Conservation (phyloP, 805 yeast species). For the Barnettozyma pratensis region DNA sequence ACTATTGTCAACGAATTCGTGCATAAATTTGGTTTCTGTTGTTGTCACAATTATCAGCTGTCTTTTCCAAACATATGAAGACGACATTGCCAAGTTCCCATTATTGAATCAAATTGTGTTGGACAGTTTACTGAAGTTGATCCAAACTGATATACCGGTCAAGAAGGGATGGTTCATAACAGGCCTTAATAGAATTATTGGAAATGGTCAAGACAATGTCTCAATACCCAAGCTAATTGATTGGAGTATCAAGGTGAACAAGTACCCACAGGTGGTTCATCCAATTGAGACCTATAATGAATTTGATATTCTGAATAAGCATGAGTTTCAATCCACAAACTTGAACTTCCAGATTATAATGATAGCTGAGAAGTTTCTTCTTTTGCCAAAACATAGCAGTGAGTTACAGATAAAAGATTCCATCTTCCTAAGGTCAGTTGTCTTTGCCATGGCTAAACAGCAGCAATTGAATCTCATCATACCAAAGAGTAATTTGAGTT, state of each 20-base stretch:
- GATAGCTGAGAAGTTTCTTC: slow-evolving; percentile 40
- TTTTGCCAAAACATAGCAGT: slow-evolving; percentile 13
- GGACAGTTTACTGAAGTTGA: slow-evolving; percentile 30
- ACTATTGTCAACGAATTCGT: slow-evolving; percentile 46
- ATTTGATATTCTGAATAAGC: slow-evolving; percentile 27
- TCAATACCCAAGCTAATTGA: slow-evolving; percentile 31
- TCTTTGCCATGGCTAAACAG: slow-evolving; percentile 25
- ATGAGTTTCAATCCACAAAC: slow-evolving; percentile 39
- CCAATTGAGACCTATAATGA: slow-evolving; percentile 5
- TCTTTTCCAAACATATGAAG: slow-evolving; percentile 29
- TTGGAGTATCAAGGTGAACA: slow-evolving; percentile 11
- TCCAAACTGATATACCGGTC: slow-evolving; percentile 37
- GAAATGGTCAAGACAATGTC: slow-evolving; percentile 41
- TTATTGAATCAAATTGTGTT: slow-evolving; percentile 14
- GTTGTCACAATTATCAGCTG: slow-evolving; percentile 47
- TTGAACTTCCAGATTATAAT: slow-evolving; percentile 42
- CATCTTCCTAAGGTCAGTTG: slow-evolving; percentile 17
- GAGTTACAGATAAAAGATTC: slow-evolving; percentile 21
- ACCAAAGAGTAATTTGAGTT: slow-evolving; percentile 21
- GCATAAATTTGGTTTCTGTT: slow-evolving; percentile 46
- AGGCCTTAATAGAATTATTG: slow-evolving; percentile 51
- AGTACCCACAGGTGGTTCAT: slow-evolving; percentile 14
- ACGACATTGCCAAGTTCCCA: slow-evolving; percentile 9
- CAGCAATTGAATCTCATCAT: slow-evolving; percentile 28
- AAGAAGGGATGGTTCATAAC: slow-evolving; percentile 39